Percentiles rank a stretch among this genome's conserved stretches.
Conservation (phyloP, 139 green algal genomes). For the Chlorella sp. region DNA sequence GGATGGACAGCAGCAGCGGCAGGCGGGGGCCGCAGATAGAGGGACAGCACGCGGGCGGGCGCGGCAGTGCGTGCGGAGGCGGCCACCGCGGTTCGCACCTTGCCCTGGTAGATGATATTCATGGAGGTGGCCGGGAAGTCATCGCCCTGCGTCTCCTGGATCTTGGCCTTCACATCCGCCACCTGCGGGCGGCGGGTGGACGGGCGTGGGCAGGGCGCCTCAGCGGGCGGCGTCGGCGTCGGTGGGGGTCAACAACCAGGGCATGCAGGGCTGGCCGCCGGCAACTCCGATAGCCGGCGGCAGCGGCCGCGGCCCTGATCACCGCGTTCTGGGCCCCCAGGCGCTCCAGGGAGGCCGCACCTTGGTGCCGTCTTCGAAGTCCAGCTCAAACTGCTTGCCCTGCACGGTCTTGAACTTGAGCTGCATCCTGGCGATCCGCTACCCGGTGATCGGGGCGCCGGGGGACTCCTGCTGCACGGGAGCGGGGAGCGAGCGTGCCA, state of each 20-base stretch:
- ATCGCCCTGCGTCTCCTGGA: slow-evolving; percentile 61
- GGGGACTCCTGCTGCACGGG: too few relatives aligned
- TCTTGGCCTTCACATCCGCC: slow-evolving; percentile 67
- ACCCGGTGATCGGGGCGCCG: too few relatives aligned
- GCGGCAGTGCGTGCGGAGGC: too few relatives aligned
- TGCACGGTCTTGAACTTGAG: slow-evolving; percentile 90
- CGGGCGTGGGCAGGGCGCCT: neutral
- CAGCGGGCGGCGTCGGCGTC: neutral
- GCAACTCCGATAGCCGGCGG: too few relatives aligned
- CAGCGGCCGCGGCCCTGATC: too few relatives aligned
- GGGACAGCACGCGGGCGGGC: neutral
- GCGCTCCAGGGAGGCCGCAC: slow-evolving; percentile 45
- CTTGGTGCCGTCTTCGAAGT: slow-evolving; percentile 70
- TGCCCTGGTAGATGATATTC: slow-evolving; percentile 84
- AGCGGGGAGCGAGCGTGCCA: too few relatives aligned
- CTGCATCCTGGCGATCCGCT: slow-evolving; percentile 67
- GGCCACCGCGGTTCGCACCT: slow-evolving; percentile 49
- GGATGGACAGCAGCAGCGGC: neutral
- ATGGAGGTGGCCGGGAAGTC: slow-evolving; percentile 60
- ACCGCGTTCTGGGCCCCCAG: neutral
- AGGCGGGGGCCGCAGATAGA: neutral
- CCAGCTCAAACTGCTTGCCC: slow-evolving; percentile 80
- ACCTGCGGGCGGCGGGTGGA: slow-evolving; percentile 54
- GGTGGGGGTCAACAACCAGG: neutral
- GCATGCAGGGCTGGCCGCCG: neutral